Evolutionary conservation across 1,284 basidiomycete genomes (phyloP).

Genomic region (Lentinus polychrous): DNA sequence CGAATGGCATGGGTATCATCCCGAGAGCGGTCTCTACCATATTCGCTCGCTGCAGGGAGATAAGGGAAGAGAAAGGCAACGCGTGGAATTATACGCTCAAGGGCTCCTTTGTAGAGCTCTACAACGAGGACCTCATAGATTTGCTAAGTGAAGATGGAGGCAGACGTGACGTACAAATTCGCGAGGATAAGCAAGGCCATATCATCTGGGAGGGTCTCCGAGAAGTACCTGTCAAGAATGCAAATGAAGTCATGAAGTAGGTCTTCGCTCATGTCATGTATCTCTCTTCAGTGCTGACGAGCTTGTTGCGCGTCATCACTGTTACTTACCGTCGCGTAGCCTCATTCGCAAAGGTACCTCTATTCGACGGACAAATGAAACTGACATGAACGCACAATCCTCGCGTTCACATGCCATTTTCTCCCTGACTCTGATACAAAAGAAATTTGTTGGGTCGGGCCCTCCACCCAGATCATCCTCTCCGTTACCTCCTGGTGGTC

Average conservation of each 20-base stretch:
- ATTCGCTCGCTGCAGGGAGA: conserved; percentile 71
- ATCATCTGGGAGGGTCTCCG: conserved; percentile 96
- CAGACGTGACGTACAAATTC: conserved; percentile 85
- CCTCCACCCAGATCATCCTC: conserved; percentile 67
- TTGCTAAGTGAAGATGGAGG: conserved; percentile 68
- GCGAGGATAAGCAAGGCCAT: conserved; percentile 93
- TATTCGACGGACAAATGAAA: conserved; percentile 92
- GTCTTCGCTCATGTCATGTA: conserved; percentile 25
- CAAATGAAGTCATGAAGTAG: conserved; percentile 87
- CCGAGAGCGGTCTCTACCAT: conserved; percentile 92
- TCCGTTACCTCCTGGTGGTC: conserved; percentile 57
- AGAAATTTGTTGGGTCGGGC: conserved; percentile 65
- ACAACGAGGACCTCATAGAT: conserved; percentile 96
- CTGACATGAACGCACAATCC: conserved; percentile 97
- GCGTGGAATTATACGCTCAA: conserved; percentile 73
- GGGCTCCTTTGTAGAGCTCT: conserved; percentile 92
- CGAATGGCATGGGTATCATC: conserved; percentile 87
- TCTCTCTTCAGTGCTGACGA: neutral
- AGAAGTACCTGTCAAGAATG: conserved; percentile 81
- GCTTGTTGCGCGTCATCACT: neutral
- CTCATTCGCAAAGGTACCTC: conserved; percentile 82
- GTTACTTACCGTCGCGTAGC: conserved; percentile 29
- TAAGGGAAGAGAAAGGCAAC: conserved; percentile 68
- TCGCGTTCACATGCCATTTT: conserved; percentile 99
- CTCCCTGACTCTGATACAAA: conserved; percentile 89